phyloP scores from a whole-genome alignment of 495 filamentous ascomycete species.

The Aspergillus cristatus region DNA sequence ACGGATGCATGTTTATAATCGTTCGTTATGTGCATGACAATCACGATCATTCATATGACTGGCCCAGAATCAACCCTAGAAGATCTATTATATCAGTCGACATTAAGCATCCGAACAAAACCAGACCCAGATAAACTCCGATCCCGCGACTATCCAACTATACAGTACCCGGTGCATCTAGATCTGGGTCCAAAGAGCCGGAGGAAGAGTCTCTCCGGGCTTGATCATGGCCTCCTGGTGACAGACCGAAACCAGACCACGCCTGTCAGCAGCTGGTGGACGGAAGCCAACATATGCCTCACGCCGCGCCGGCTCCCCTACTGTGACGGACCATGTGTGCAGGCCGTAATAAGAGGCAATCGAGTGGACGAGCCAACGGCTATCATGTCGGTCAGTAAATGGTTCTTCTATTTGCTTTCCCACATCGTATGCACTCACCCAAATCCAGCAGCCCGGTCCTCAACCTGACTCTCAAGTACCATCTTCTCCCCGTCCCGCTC shows the following conservation, averaged over 20 bases:
- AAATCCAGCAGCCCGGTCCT: slow-evolving; percentile 69
- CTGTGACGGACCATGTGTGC: slow-evolving; percentile 70
- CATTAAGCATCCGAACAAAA: too few relatives aligned
- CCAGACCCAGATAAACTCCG: too few relatives aligned
- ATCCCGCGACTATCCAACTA: too few relatives aligned
- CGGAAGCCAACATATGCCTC: slow-evolving; percentile 85
- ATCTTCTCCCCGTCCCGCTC: slow-evolving; percentile 56
- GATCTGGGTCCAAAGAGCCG: slow-evolving; percentile 48
- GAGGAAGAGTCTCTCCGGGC: slow-evolving; percentile 43
- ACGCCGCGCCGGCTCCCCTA: slow-evolving; percentile 63
- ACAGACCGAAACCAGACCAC: slow-evolving; percentile 8
- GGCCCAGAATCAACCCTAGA: too few relatives aligned
- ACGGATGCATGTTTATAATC: too few relatives aligned
- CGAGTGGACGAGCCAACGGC: slow-evolving; percentile 88
- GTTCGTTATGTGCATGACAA: too few relatives aligned
- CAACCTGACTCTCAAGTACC: slow-evolving; percentile 66
- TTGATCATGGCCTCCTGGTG: slow-evolving; percentile 21
- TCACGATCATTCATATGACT: too few relatives aligned
- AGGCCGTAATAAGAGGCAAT: slow-evolving; percentile 92
- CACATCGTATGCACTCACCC: slow-evolving; percentile 49
- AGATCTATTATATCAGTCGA: too few relatives aligned
- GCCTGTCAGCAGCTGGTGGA: slow-evolving; percentile 21
- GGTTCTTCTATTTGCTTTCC: too few relatives aligned
- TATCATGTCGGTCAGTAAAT: slow-evolving; percentile 17
- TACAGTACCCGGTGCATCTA: too few relatives aligned